Evolutionary conservation across 1,284 basidiomycete species (phyloP), one percentile per base, ranked within the genome.

Genomic region (Tranzscheliella williamsii): DNA sequence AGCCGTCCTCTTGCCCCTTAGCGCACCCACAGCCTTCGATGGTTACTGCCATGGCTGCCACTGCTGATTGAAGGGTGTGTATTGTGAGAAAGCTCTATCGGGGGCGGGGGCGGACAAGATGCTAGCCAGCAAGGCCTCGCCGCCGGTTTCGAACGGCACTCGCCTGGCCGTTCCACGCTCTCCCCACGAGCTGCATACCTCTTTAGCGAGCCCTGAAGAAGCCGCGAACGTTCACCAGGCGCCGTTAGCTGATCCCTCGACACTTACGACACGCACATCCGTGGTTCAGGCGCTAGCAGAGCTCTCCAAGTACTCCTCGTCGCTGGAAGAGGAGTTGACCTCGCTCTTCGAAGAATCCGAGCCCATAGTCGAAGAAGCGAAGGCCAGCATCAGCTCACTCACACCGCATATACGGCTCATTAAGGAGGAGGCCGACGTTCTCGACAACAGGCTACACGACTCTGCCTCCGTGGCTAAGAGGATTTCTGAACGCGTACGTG

Each of bases 381-480:
- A 48, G 4, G 38, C 43, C 2, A 52, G 54, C 29, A 55, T 67
- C 5, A 82, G 85, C 34, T 76, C 82, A 5, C 82, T 95, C 9
- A 78, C 83, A 5, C 85, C 86, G 1, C 83, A 82, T 30, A 81
- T 94, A 30, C 83, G 87, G 61, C 79, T 80, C 9, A 78, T 94
- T 13, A 81, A 83, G 35, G 57, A 78, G 12, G 87, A 91, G 54
- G 86, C 90, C 0, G 80, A 79, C 9, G 72, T 81, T 0, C 81
- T 90, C 18, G 80, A 81, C 12, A 68, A 76, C 5, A 86, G 83
- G 42, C 86, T 91, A 9, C 83, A 83, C 1, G 80, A 80, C 17
- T 90, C 88, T 0, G 87, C 88, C 8, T 82, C 85, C 54, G 94
- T 90, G 2, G 93, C 92, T 18, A 86, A 91, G 68, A 82, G 92